These are phyloP conservation scores for Oryza glaberrima DNA, from an alignment of 176 grass and related monocot genomes.

Conservation along the genomic window DNA sequence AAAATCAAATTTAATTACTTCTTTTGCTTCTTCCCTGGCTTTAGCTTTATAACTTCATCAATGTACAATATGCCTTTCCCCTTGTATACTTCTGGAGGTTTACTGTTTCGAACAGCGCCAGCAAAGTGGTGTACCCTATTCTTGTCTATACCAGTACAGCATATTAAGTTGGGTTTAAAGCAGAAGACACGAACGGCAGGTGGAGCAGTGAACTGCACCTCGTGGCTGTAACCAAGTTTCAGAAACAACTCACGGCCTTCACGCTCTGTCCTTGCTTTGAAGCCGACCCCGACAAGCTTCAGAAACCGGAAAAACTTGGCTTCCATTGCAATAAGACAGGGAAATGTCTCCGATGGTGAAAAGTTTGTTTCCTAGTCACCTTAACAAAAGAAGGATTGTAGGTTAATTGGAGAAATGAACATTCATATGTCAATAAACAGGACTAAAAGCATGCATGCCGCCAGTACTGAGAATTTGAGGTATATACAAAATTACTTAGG, in stretches of 20 bases:
- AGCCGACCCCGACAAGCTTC: slow-evolving; percentile 62
- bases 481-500: background rate
- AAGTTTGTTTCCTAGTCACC: background rate
- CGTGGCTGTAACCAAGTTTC: slow-evolving; percentile 66
- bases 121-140: slow-evolving; percentile 64
- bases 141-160: slow-evolving; percentile 56
- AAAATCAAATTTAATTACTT: slow-evolving; percentile 10
- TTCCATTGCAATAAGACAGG: slow-evolving; percentile 41
- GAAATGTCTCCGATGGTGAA: background rate
- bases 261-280: slow-evolving; percentile 54
- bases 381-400: background rate
- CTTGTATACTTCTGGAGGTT: slow-evolving; percentile 64
- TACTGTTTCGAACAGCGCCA: slow-evolving; percentile 52
- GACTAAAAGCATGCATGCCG: background rate
- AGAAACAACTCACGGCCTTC: slow-evolving; percentile 62
- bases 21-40: slow-evolving; percentile 54
- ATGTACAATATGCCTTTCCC: slow-evolving; percentile 67
- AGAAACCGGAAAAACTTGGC: slow-evolving; percentile 60
- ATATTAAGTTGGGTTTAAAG: slow-evolving; percentile 67
- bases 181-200: slow-evolving; percentile 64
- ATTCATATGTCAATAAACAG: background rate
- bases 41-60: slow-evolving; percentile 63
- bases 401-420: background rate
- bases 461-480: background rate
- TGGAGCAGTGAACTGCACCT: slow-evolving; percentile 63